Evolutionary conservation across 2,329 filamentous ascomycete genomes (phyloP).

Genomic region (Fusarium sp.): DNA sequence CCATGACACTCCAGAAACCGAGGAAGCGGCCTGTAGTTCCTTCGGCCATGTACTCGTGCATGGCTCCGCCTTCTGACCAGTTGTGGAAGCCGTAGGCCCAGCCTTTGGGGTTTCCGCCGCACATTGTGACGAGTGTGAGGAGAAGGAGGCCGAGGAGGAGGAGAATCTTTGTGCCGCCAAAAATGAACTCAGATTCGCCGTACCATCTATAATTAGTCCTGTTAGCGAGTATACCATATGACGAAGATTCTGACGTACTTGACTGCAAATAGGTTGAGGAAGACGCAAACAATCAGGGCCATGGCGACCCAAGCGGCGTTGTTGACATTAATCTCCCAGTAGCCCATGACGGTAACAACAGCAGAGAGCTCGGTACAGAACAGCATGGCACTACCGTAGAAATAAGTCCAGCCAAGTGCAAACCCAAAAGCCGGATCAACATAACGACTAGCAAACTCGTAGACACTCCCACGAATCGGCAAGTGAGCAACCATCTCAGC

Average conservation of each 20-base stretch:
- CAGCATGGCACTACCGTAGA: background rate
- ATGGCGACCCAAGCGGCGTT: background rate
- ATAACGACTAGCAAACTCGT: background rate
- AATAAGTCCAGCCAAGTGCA: background rate
- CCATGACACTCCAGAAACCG: background rate
- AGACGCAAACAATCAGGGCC: background rate
- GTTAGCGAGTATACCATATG: background rate
- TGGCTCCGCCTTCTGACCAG: background rate
- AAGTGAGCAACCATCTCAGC: background rate
- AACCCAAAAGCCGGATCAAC: background rate
- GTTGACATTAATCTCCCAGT: background rate
- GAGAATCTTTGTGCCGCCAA: background rate
- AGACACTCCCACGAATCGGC: background rate
- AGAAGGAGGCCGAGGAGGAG: slow-evolving; percentile 49
- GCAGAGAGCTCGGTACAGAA: background rate
- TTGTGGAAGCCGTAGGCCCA: background rate
- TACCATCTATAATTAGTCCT: background rate
- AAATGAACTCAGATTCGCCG: background rate
- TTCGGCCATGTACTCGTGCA: background rate
- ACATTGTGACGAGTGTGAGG: slow-evolving; percentile 37
- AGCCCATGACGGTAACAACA: background rate
- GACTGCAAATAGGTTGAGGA: background rate
- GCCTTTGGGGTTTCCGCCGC: background rate
- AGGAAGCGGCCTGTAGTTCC: background rate
- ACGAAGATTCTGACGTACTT: background rate